Percentiles rank a stretch among this genome's conserved stretches.
Evolutionary conservation across 169 alveolate genomes (phyloP).

Genomic region (Cryptosporidium ryanae): DNA sequence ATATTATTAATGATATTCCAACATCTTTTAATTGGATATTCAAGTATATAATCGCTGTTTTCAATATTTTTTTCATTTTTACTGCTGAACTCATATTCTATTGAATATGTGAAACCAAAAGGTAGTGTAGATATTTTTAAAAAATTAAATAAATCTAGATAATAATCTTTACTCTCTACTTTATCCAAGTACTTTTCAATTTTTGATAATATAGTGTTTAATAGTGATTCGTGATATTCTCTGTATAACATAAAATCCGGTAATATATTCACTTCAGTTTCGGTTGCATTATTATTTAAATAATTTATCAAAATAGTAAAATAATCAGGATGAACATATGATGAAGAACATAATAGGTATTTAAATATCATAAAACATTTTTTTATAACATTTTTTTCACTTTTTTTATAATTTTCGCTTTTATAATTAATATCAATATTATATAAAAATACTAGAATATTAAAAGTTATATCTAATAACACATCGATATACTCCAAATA

Average conservation of each 20-base stretch:
- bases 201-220: neutral
- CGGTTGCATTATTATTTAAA: neutral
- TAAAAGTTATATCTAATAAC: constrained; percentile 2
- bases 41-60: neutral
- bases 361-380: neutral
- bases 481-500: neutral
- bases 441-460: neutral
- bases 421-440: neutral
- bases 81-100: constrained; percentile 6
- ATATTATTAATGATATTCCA: constrained; percentile 29
- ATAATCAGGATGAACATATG: constrained; percentile 17
- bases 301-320: constrained; percentile 2
- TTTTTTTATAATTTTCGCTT: neutral
- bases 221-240: constrained; percentile 10
- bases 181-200: constrained; percentile 9
- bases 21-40: neutral
- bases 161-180: neutral
- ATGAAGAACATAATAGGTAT: constrained; percentile 9
- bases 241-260: constrained; percentile 12
- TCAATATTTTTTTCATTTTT: neutral
- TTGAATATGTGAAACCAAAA: constrained; percentile 8
- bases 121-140: constrained; percentile 2
- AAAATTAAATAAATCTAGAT: constrained; percentile 3
- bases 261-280: neutral
- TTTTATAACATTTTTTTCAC: neutral